Conservation (phyloP, 192 early-diverging fungal genomes). For the Entrophospora sp. region DNA sequence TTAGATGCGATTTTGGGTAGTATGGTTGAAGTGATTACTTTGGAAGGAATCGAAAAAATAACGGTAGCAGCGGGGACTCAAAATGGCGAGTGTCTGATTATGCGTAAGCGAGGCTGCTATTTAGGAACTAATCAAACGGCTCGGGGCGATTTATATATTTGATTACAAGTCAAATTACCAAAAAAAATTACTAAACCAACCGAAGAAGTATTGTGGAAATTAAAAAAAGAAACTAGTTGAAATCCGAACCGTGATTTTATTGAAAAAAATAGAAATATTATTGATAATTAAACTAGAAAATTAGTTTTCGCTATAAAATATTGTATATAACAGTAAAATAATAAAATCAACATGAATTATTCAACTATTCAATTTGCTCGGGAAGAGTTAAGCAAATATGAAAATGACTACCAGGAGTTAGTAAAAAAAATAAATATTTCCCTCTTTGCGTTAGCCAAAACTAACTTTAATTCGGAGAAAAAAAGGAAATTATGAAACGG, state of each 20-base stretch:
- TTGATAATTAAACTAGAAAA: neutral
- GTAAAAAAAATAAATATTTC: constrained; percentile 12
- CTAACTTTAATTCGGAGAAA: neutral
- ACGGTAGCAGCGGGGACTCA: neutral
- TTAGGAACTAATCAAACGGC: neutral
- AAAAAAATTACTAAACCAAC: neutral
- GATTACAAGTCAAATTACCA: neutral
- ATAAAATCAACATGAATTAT: constrained; percentile 1
- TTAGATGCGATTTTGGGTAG: neutral
- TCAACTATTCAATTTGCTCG: constrained; percentile 2
- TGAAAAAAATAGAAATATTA: neutral
- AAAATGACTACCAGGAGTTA: constrained; percentile 7
- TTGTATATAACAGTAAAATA: neutral
- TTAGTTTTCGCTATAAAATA: neutral
- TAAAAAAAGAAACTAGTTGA: neutral
- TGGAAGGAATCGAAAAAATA: neutral
- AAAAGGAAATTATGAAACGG: neutral
- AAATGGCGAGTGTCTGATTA: neutral
- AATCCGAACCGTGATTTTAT: neutral
- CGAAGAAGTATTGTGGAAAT: neutral
- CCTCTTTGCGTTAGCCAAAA: neutral
- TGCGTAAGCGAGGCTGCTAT: neutral
- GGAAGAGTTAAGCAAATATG: neutral
- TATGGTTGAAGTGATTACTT: neutral
- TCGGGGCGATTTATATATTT: neutral